Base-by-base conservation (phyloP, 768 basidiomycete species). In the Tephrocybe rancida region DNA sequence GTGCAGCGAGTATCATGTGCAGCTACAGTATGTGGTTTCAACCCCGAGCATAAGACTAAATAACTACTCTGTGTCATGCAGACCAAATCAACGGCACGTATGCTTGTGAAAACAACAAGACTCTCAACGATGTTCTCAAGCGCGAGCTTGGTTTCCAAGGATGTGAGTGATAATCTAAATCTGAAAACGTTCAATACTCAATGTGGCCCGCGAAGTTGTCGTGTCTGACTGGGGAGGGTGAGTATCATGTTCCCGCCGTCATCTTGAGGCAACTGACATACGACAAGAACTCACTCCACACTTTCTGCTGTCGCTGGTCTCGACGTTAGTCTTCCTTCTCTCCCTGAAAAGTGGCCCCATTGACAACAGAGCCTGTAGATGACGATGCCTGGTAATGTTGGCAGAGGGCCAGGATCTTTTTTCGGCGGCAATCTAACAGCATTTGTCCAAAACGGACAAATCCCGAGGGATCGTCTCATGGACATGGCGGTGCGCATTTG, bases 81-180 rank as follows among this genome's bases (percentile, higher is more conserved):
- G 86, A 88, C 61, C 68, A 82, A 41, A 67, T 89, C 58, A 88
- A 90, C 59, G 80, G 80, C 30, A 86, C 86, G 0, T 90, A 83
- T 59, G 87, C 90, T 0, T 91, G 89, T 67, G 84, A 90, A 64
- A 88, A 90, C 60, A 76, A 84, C 66, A 82, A 82, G 54, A 76
- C 82, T 41, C 60, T 90, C 61, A 90, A 90, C 65, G 80, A 83
- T 50, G 75, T 92, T 19, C 73, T 92, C 52, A 92, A 92, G 70
- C 70, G 74, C 32, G 86, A 92, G 67, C 80, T 78, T 49, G 88
- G 85, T 13, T 92, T 91, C 75, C 87, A 87, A 70, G 90, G 89
- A 41, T 88, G 78, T 82, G 56, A 61, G 79, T 70, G 13, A 1
- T n/a, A 41, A 1, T 43, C 7, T 21, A 14, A 29, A 29, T 16